Evolutionary conservation across 345 rosid genomes (phyloP).

Genomic region (Arabis alpina): DNA sequence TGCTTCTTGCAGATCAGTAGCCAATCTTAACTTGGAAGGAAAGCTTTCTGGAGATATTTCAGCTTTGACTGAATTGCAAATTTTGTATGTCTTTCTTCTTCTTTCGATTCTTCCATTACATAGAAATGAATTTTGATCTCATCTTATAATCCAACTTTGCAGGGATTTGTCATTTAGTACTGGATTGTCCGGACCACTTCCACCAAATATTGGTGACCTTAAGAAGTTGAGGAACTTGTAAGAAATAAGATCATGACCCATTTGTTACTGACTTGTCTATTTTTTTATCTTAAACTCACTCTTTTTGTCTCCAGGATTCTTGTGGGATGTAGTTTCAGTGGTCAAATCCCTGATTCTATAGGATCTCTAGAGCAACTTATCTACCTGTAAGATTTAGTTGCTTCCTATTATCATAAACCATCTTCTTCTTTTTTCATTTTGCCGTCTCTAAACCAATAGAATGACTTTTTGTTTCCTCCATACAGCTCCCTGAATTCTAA

Average conservation of each 20-base stretch:
- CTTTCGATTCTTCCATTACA: not conserved
- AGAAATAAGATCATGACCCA: slow-evolving; percentile 33
- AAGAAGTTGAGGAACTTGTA: slow-evolving; percentile 69
- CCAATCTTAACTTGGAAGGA: slow-evolving; percentile 63
- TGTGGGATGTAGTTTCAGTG: slow-evolving; percentile 74
- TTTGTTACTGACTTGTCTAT: not conserved
- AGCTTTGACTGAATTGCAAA: slow-evolving; percentile 57
- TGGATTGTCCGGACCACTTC: slow-evolving; percentile 68
- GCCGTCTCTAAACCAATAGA: not conserved
- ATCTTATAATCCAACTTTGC: slow-evolving; percentile 35
- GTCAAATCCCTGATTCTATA: slow-evolving; percentile 67
- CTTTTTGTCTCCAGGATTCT: slow-evolving; percentile 55
- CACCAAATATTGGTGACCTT: slow-evolving; percentile 59
- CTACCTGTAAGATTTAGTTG: slow-evolving; percentile 54
- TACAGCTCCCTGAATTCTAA: slow-evolving; percentile 81
- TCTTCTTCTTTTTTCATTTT: not conserved
- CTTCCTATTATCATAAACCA: not conserved
- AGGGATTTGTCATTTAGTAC: slow-evolving; percentile 88
- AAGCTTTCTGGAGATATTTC: slow-evolving; percentile 59
- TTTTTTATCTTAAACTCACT: slow-evolving; percentile 8
- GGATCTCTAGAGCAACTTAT: slow-evolving; percentile 60
- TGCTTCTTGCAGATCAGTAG: slow-evolving; percentile 60
- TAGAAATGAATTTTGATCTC: slow-evolving; percentile 2
- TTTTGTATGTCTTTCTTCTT: slow-evolving; percentile 55
- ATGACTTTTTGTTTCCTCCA: slow-evolving; percentile 20